A percentile compares a stretch with the other conserved stretches of the same genome.
Conservation (phyloP, 2,329 filamentous ascomycete genomes). For the Xylariales sp. region DNA sequence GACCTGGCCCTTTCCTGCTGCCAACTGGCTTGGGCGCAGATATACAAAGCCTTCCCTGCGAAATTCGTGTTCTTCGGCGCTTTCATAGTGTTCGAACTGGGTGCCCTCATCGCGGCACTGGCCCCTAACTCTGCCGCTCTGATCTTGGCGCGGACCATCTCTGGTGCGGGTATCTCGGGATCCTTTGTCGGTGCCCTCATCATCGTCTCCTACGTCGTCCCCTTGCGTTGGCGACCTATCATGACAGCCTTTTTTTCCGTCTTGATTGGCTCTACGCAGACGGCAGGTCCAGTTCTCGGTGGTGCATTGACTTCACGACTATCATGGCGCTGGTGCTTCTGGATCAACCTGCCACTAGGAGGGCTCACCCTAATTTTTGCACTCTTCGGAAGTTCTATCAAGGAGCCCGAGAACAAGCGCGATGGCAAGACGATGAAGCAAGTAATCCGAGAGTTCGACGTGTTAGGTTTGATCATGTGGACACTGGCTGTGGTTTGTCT, state of each 20-base stretch:
- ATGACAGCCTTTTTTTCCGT: neutral
- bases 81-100: neutral
- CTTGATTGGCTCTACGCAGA: neutral
- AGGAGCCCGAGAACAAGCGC: neutral
- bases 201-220: neutral
- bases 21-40: neutral
- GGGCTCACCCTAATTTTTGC: neutral
- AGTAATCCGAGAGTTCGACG: neutral
- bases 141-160: neutral
- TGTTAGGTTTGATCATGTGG: neutral
- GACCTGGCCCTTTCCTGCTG: neutral
- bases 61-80: neutral
- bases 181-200: neutral
- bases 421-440: neutral
- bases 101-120: neutral
- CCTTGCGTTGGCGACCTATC: neutral
- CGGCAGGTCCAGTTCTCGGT: neutral
- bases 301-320: neutral
- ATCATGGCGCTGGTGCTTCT: neutral
- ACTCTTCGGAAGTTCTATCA: neutral
- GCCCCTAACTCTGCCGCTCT: neutral
- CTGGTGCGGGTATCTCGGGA: neutral
- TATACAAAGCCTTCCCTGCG: neutral
- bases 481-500: neutral
- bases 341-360: no score